These are phyloP conservation scores for Alternaria postmessia DNA, from an alignment of 2,329 filamentous ascomycete species.

Conservation along the genomic window DNA sequence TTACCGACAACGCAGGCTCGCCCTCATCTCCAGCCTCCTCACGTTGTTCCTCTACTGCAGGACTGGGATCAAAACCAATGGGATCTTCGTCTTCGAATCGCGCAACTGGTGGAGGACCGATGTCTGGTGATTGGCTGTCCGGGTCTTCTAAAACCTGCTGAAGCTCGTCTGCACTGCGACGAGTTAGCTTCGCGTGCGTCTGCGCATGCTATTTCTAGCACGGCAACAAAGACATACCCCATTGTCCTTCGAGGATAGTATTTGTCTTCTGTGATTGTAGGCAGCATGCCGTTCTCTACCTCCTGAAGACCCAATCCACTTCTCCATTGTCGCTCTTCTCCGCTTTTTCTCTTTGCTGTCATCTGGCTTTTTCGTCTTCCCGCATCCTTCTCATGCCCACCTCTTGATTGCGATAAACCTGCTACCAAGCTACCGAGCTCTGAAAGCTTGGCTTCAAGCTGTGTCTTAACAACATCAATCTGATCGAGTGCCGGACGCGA, in stretches of 20 bases:
- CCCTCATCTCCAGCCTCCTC: conserved; percentile 47
- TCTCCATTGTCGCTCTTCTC: conserved; percentile 64
- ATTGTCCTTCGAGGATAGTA: conserved; percentile 72
- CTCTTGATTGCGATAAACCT: conserved; percentile 62
- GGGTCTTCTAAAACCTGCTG: conserved; percentile 60
- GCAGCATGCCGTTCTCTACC: conserved; percentile 64
- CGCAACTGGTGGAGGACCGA: conserved; percentile 66
- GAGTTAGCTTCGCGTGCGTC: conserved; percentile 25
- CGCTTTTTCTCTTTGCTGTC: conserved; percentile 56
- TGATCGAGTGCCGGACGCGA: conserved; percentile 70
- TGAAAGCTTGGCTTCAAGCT: conserved; percentile 74
- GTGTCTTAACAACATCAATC: conserved; percentile 72
- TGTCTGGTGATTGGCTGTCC: conserved; percentile 70
- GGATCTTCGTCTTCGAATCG: conserved; percentile 61
- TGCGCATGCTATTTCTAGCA: neutral
- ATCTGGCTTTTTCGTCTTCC: conserved; percentile 59
- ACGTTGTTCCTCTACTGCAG: conserved; percentile 30
- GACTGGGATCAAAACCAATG: conserved; percentile 54
- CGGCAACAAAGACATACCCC: conserved; percentile 61
- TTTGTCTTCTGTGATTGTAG: conserved; percentile 75
- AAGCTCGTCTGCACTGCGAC: conserved; percentile 66
- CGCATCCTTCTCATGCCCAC: conserved; percentile 21
- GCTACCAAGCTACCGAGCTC: conserved; percentile 74
- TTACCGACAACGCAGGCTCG: conserved; percentile 53
- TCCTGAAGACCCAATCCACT: conserved; percentile 54